Conservation (phyloP, 345 rosid genomes). For the Anastatica hierochuntica region DNA sequence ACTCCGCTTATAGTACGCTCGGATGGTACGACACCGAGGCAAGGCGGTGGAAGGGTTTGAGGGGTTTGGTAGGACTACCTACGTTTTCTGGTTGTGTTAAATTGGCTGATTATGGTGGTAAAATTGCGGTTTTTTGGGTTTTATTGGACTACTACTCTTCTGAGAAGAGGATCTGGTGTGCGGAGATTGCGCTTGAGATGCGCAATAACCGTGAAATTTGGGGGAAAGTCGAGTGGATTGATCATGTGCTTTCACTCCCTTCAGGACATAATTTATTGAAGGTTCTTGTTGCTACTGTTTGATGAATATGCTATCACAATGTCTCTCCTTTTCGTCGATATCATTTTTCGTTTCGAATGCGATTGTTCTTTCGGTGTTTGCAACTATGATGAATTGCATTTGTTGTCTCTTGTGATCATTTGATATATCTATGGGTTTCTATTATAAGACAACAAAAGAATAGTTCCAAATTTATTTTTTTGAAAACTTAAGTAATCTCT, state of each 20-base stretch:
- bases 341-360: too few species aligned
- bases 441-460: too few species aligned
- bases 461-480: too few species aligned
- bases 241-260: neutral
- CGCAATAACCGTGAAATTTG: neutral
- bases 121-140: too few species aligned
- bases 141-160: neutral
- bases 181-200: neutral
- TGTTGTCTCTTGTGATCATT: too few species aligned
- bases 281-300: neutral
- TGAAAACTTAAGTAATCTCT: neutral
- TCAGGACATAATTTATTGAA: neutral
- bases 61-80: neutral
- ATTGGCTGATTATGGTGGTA: neutral
- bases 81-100: neutral
- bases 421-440: too few species aligned
- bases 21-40: neutral
- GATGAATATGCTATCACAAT: too few species aligned
- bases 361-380: too few species aligned
- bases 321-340: too few species aligned
- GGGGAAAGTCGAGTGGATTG: neutral
- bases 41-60: neutral
- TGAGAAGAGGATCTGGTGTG: neutral
- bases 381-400: too few species aligned
- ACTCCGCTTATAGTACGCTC: neutral